Evolutionary conservation across 495 filamentous ascomycete genomes (phyloP).

Genomic region (Darksidea phi): DNA sequence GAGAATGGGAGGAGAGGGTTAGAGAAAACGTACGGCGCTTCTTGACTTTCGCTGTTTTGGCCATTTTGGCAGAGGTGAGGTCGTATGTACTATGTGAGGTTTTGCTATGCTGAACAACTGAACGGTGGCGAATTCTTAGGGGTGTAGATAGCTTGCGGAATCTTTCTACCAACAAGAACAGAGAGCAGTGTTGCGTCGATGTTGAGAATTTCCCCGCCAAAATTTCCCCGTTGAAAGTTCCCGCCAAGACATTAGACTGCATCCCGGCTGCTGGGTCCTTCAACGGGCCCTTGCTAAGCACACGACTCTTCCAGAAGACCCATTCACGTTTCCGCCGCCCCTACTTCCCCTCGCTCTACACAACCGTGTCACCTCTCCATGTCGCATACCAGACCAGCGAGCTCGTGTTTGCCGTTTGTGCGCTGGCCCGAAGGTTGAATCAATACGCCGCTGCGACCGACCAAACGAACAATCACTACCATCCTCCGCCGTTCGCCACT

Average conservation of each 20-base stretch:
- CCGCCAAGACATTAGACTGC: neutral
- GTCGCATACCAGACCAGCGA: conserved; percentile 25
- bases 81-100: neutral
- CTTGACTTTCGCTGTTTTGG: conserved; percentile 36
- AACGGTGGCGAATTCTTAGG: neutral
- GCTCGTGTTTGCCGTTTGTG: conserved; percentile 22
- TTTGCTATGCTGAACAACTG: neutral
- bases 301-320: neutral
- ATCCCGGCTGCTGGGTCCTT: neutral
- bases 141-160: neutral
- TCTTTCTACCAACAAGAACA: too few relatives aligned
- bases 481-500: too few relatives aligned
- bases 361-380: conserved; percentile 17
- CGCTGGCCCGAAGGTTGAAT: conserved; percentile 34
- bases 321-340: neutral
- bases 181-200: too few relatives aligned
- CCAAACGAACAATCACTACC: neutral
- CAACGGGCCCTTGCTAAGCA: neutral
- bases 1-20: neutral
- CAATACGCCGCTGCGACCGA: neutral
- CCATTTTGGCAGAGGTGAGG: conserved; percentile 11
- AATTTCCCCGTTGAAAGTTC: neutral
- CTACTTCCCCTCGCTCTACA: neutral
- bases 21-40: conserved; percentile 27
- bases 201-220: neutral